Evolutionary conservation across 2,329 filamentous ascomycete genomes (phyloP).

Genomic region (Coniochaeta sp.): DNA sequence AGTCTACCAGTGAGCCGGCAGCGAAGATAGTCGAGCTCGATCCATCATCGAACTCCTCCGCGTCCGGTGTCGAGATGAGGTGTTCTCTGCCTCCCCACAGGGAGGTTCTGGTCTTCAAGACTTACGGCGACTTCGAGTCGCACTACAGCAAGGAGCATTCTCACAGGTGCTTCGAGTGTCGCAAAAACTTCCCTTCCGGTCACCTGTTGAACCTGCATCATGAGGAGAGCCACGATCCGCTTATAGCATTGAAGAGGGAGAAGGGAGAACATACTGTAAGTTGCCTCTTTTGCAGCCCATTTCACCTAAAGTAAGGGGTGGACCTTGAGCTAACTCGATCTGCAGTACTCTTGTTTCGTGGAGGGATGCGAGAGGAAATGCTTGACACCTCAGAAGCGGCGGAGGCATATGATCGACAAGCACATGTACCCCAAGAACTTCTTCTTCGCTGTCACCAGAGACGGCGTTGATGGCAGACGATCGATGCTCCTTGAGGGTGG

Average conservation of each 20-base stretch:
- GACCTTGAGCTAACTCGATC: neutral
- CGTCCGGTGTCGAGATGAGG: constrained; percentile 49
- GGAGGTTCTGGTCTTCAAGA: constrained; percentile 61
- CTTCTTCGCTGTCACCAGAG: constrained; percentile 79
- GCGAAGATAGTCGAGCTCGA: constrained; percentile 59
- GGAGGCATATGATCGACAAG: constrained; percentile 88
- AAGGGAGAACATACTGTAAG: constrained; percentile 80
- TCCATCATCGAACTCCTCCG: constrained; percentile 23
- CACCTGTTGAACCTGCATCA: constrained; percentile 80
- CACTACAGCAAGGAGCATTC: constrained; percentile 78
- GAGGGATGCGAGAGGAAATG: constrained; percentile 83
- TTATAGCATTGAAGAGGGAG: constrained; percentile 64
- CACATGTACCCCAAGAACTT: constrained; percentile 86
- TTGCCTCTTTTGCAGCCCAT: constrained; percentile 11
- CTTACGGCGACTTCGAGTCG: constrained; percentile 75
- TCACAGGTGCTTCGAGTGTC: constrained; percentile 79
- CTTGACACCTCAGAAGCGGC: constrained; percentile 73
- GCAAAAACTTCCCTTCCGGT: constrained; percentile 79
- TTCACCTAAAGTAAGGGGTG: neutral
- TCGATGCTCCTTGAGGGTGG: constrained; percentile 65
- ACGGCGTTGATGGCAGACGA: constrained; percentile 78
- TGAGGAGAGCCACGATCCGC: constrained; percentile 82
- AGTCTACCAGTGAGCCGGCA: constrained; percentile 9
- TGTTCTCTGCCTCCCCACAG: constrained; percentile 78
- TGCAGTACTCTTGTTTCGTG: constrained; percentile 79